Conservation (phyloP, 495 filamentous ascomycete species). For the Aspergillus heteromorphus region DNA sequence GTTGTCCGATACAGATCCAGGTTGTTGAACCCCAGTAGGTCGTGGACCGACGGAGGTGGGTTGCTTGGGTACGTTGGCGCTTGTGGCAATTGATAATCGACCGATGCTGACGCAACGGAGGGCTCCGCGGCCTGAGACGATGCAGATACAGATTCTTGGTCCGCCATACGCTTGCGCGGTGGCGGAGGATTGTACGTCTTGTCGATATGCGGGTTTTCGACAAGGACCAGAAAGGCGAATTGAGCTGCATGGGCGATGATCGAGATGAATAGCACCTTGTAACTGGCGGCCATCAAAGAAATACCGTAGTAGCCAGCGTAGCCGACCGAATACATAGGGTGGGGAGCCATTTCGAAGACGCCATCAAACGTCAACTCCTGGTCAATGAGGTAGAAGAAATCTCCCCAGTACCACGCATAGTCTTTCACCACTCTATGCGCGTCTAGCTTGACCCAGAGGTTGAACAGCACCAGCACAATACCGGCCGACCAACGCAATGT, state of each 20-base stretch:
- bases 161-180: constrained; percentile 54
- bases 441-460: constrained; percentile 98
- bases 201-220: constrained; percentile 97
- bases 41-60: constrained; percentile 65
- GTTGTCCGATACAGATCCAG: constrained; percentile 81
- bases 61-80: constrained; percentile 36
- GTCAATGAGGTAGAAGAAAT: constrained; percentile 98
- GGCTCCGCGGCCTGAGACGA: constrained; percentile 29
- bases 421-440: constrained; percentile 98
- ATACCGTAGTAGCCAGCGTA: constrained; percentile 98
- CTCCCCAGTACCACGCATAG: constrained; percentile 99
- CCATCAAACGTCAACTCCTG: constrained; percentile 97
- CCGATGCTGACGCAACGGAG: constrained; percentile 32
- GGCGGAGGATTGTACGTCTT: constrained; percentile 93
- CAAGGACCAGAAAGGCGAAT: constrained; percentile 80
- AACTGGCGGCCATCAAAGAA: constrained; percentile 97
- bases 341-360: constrained; percentile 97
- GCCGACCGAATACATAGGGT: constrained; percentile 98
- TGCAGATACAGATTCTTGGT: constrained; percentile 32
- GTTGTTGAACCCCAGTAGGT: constrained; percentile 74
- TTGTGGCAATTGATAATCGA: constrained; percentile 35
- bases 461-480: constrained; percentile 79
- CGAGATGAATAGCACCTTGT: constrained; percentile 93
- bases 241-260: constrained; percentile 92
- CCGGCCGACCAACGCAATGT: constrained; percentile 76